Evolutionary conservation across 257 asterid genomes (phyloP), one percentile per base, ranked within the genome.

Genomic region (Solanum raphanifolium): DNA sequence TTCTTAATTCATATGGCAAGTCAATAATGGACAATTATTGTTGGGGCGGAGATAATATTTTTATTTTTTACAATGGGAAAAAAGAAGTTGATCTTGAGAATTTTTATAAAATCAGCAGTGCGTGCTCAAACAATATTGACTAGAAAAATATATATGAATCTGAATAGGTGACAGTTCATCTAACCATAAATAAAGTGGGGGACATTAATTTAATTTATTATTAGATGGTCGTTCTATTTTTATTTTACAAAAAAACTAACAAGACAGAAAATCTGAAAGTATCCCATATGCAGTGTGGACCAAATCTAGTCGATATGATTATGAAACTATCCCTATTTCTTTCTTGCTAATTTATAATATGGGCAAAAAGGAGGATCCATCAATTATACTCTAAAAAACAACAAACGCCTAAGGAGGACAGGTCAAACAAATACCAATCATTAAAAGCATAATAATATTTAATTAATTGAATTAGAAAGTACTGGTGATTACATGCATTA

Each of bases 11-110:
- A 48, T 48, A 15, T 15, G 20, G 0, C 8, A 15, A 48, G 8
- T 48, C 21, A 48, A 48, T 48, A 48, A 48, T 15, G 3, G 0
- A 48, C 0, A 48, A 15, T 13, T 48, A 48, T 48, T 48, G 0
- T 48, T 13, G 3, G 0, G 0, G 1, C 1, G 3, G 7, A 4
- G 0, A 46, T 1, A 9, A 23, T 25, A 1, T 25, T 25, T 2
- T 66, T 5, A 10, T 6, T 25, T 8, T 25, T 1, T 4, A 41
- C 1, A 27, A 27, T 79, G 5, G 8, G 9, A 9, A 43, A 41
- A 34, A 81, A 10, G 5, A 39, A 39, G 27, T 4, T 15, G 65
- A 15, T 46, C 27, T 81, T 81, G 38, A 43, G 84, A 39, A 39
- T 79, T 27, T 32, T 39, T 43, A 43, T 41, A 43, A 13, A 41